Evolutionary conservation across 2,329 filamentous ascomycete species (phyloP).

Genomic region (Talaromyces amestolkiae): DNA sequence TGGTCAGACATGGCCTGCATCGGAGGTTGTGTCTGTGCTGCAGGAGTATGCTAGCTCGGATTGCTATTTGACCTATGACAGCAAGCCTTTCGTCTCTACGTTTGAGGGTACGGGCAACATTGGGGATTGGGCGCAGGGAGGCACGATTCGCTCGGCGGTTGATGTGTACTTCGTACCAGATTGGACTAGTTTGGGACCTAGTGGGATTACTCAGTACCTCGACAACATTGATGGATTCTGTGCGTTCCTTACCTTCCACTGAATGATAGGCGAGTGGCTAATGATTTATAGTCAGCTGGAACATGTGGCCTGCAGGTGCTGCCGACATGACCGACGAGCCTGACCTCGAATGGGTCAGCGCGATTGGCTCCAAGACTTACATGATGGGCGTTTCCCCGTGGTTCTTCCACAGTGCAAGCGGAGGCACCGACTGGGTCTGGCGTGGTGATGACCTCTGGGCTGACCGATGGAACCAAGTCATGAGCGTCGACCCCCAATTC

Average conservation of each 20-base stretch:
- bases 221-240: constrained; percentile 35
- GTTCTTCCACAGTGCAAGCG: constrained; percentile 41
- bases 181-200: constrained; percentile 40
- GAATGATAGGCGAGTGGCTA: neutral
- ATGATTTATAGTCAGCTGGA: constrained; percentile 37
- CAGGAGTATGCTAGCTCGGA: constrained; percentile 28
- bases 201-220: constrained; percentile 27
- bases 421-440: constrained; percentile 60
- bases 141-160: constrained; percentile 25
- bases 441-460: constrained; percentile 60
- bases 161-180: constrained; percentile 48
- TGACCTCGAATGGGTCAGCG: constrained; percentile 42
- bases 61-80: constrained; percentile 24
- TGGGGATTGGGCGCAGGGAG: constrained; percentile 40
- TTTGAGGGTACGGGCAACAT: constrained; percentile 46
- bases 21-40: constrained; percentile 28
- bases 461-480: constrained; percentile 56
- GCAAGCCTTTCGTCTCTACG: constrained; percentile 39
- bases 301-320: constrained; percentile 43
- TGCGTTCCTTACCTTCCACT: neutral
- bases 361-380: constrained; percentile 39
- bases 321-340: constrained; percentile 36
- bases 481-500: constrained; percentile 52
- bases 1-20: constrained; percentile 30
- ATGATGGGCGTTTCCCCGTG: constrained; percentile 59